A percentile compares a stretch with the other conserved stretches of the same genome.
Conservation (phyloP, 352 stramenopile genomes). For the Phytophthora cryptogea region DNA sequence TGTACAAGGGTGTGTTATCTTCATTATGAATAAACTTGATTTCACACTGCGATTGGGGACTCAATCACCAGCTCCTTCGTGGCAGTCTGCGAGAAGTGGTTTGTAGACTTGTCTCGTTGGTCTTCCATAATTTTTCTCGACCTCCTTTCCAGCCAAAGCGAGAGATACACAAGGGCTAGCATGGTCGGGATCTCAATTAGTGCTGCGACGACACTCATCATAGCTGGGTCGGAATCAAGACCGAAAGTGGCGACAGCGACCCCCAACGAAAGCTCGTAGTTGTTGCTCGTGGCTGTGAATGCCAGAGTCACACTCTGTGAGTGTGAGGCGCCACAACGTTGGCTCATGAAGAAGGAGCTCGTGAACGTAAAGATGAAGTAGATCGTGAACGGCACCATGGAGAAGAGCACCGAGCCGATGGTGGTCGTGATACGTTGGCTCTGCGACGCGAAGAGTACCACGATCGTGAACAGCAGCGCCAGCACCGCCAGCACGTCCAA, state of each 20-base stretch:
- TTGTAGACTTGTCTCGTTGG: not conserved
- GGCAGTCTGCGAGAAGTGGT: not conserved
- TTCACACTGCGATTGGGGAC: slow-evolving; percentile 12
- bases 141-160: slow-evolving; percentile 27
- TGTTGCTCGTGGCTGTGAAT: slow-evolving; percentile 88
- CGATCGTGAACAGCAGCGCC: slow-evolving; percentile 69
- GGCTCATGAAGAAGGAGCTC: slow-evolving; percentile 48
- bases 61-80: slow-evolving; percentile 12
- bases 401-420: slow-evolving; percentile 59
- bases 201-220: slow-evolving; percentile 52
- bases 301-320: slow-evolving; percentile 51
- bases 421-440: slow-evolving; percentile 61
- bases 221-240: slow-evolving; percentile 64
- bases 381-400: slow-evolving; percentile 58
- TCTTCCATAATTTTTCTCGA: slow-evolving; percentile 2
- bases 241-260: slow-evolving; percentile 73
- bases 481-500: slow-evolving; percentile 55
- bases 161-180: slow-evolving; percentile 36
- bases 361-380: slow-evolving; percentile 71
- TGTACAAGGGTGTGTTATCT: not conserved
- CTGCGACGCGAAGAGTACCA: slow-evolving; percentile 78
- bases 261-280: slow-evolving; percentile 79
- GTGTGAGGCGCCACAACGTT: slow-evolving; percentile 43
- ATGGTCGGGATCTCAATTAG: slow-evolving; percentile 57
- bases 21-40: not conserved